These are phyloP conservation scores for Coelastrella sp. DNA, from an alignment of 139 green algal species.

Conservation along the genomic window DNA sequence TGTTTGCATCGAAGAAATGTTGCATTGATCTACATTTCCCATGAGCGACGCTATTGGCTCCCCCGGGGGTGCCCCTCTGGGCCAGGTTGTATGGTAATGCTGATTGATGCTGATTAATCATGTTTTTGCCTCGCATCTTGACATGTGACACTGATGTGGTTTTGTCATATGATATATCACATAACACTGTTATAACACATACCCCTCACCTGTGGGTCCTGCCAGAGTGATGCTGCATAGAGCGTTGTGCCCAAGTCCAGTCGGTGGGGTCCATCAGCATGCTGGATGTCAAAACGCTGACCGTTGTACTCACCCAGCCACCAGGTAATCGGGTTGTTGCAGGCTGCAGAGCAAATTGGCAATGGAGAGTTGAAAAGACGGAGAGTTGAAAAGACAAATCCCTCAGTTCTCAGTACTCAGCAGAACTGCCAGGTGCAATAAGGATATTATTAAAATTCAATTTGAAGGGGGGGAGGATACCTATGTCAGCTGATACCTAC, in stretches of 20 bases:
- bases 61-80: no score
- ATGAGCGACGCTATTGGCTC: no score
- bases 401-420: no score
- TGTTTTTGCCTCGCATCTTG: not conserved
- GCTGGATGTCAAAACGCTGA: conserved; percentile 49
- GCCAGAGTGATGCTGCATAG: conserved; percentile 61
- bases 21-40: no score
- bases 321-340: conserved; percentile 56
- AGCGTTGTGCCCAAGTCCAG: conserved; percentile 66
- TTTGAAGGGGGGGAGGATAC: no score
- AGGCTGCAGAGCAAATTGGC: conserved; percentile 52
- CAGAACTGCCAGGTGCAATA: no score
- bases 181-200: not conserved
- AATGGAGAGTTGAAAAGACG: not conserved
- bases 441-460: not conserved
- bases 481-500: no score
- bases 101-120: not conserved
- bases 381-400: no score
- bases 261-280: conserved; percentile 35
- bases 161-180: not conserved
- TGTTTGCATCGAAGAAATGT: no score
- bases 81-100: no score
- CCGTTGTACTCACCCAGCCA: conserved; percentile 54
- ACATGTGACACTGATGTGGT: no score
- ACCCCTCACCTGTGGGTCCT: conserved; percentile 50